Conservation (phyloP, 1,139 yeast genomes). For the Pneumocystis wakefieldiae region DNA sequence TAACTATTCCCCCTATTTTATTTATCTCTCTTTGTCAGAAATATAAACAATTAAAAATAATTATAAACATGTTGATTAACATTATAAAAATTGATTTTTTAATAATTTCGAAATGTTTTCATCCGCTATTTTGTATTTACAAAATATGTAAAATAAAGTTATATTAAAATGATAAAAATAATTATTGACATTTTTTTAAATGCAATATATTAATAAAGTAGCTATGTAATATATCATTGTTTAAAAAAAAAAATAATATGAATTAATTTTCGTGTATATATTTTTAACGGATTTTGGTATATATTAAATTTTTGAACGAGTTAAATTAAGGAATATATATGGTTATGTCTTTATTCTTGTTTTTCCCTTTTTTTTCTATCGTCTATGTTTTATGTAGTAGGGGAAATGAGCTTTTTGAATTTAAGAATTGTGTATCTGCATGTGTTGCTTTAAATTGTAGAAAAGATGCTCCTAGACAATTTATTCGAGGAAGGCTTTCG, state of each 20-base stretch:
- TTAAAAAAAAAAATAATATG: neutral
- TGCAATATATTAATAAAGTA: neutral
- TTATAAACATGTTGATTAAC: neutral
- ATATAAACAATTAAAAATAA: neutral
- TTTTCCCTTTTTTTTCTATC: neutral
- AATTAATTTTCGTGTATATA: neutral
- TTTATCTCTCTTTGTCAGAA: neutral
- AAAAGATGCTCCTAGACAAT: constrained; percentile 1
- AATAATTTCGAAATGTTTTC: neutral
- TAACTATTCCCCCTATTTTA: neutral
- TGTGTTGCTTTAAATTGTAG: constrained; percentile 2
- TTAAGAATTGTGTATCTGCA: constrained; percentile 4
- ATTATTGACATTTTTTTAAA: neutral
- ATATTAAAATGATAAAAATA: neutral
- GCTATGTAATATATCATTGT: neutral
- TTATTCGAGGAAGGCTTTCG: constrained; percentile 26
- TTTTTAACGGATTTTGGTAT: neutral
- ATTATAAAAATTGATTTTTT: neutral
- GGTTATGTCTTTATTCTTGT: neutral
- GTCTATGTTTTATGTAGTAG: constrained; percentile 1
- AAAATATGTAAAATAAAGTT: neutral
- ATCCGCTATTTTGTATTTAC: neutral
- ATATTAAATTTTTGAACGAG: neutral
- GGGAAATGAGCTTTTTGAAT: constrained; percentile 6
- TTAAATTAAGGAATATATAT: neutral